phyloP scores from a whole-genome alignment of 345 rosid genomes.

The Schrenkiella parvula region DNA sequence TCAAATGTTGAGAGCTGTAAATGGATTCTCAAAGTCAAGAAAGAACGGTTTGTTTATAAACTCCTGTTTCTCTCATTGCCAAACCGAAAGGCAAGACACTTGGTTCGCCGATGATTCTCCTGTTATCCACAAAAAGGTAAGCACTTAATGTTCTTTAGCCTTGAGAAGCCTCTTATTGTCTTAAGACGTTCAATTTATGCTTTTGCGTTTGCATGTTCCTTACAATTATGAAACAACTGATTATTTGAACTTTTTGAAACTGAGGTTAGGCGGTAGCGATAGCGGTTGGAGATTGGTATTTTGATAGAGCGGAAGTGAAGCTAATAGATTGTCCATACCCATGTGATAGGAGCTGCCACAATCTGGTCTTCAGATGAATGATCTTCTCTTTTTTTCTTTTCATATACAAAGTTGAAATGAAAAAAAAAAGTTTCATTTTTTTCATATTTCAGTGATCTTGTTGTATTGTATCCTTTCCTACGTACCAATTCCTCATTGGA shows the following conservation, averaged over 20 bases:
- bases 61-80: conserved; percentile 96
- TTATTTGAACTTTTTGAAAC: conserved; percentile 3
- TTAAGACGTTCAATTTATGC: neutral
- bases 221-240: neutral
- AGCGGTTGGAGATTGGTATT: conserved; percentile 97
- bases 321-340: conserved; percentile 86
- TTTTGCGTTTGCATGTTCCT: neutral
- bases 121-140: conserved; percentile 66
- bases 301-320: conserved; percentile 59
- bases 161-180: neutral
- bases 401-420: neutral
- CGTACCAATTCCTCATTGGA: neutral
- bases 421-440: neutral
- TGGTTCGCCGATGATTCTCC: conserved; percentile 91
- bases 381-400: neutral
- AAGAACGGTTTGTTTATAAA: conserved; percentile 84
- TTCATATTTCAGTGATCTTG: conserved; percentile 5
- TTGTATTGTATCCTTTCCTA: conserved; percentile 1
- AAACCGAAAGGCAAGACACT: conserved; percentile 89
- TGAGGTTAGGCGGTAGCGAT: conserved; percentile 68
- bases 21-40: conserved; percentile 53
- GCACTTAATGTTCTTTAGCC: neutral
- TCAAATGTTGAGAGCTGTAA: conserved; percentile 65
- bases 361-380: conserved; percentile 66
- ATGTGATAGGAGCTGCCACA: conserved; percentile 88